Base-by-base conservation (phyloP, 805 yeast genomes). In the Ogataea minuta region DNA sequence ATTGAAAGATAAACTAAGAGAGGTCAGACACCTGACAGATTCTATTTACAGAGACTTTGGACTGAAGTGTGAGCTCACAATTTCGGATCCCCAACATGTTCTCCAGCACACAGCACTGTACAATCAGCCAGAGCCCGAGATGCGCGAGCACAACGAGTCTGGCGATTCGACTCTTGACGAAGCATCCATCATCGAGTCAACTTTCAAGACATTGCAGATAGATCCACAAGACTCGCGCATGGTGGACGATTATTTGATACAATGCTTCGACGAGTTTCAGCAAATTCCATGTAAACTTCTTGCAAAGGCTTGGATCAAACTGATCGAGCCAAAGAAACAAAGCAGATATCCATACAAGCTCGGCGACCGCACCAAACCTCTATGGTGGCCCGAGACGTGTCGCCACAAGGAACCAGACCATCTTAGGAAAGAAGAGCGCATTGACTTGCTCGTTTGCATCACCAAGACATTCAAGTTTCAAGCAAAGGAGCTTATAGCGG, bases 401-500 rank as follows among this genome's bases (percentile, higher is more conserved):
- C 63, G 75, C 25, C 91, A 84, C 59, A 68, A 66, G 30, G 90
- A 84, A 52, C 91, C 91, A 0, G 91, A 83, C 54, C 91, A 84
- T 60, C 62, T 84, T 41, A 70, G 66, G 42, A 83, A 79, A 53
- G 62, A 60, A 1, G 82, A 79, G 49, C 63, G 93, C 38, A 51
- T 81, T 13, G 53, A 52, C 4, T 59, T 84, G 16, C 58, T 84
- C 53, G 60, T 72, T 23, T 46, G 61, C 9, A 65, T 79, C 9
- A 34, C 68, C 5, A 35, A 60, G 15, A 50, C 56, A 0, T 61
- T 60, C 38, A 49, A 42, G 24, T 42, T 39, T 11, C 43, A 43
- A 23, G 46, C 50, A 19, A 23, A 31, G 7, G 60, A 59, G 25
- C 31, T 59, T 19, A 30, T 51, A 8, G 32, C 52, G 2, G 42